Base-by-base conservation (phyloP, 2,329 filamentous ascomycete genomes). In the Immersiporthe knoxdaviesiana region DNA sequence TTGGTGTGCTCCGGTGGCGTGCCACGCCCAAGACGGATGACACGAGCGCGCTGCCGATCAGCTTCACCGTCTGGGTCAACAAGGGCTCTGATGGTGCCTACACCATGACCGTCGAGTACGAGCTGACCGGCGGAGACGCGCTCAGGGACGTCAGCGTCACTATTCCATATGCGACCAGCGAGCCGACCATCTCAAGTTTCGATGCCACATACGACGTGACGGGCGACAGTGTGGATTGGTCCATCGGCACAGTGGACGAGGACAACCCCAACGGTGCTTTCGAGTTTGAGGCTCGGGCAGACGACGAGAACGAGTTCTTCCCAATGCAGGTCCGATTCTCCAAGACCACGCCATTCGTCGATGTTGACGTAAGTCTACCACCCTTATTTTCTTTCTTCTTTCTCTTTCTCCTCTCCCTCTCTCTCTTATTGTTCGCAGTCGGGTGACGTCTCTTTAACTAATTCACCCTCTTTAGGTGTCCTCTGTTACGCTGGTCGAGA, bases 11-110 rank as follows among this genome's bases (percentile, higher is more conserved):
- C 78, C 90, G 95, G 79, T 99, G 96, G 96, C 92, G 94, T 76
- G 91, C 93, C 30, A 89, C 90, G 21, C 92, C 93, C 63, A 94
- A 93, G 81, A 85, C 87, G 2, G 94, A 97, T 74, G 93, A 97
- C 74, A 81, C 91, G 47, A 90, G 89, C 72, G 89, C 94, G 67
- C 90, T 97, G 50, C 96, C 96, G 10, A 96, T 99, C 76, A 96
- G 92, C 50, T 98, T 99, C 80, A 97, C 94, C 2, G 95, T 97
- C 50, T 99, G 96, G 96, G 93, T 97, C 71, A 97, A 97, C 81
- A 94, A 94, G 80, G 91, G 92, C 62, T 87, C 89, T 30, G 88
- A 91, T 61, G 89, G 90, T 77, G 94, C 91, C 76, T 97, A 91
- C 80, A 97, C 92, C 73, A 89, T 99, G 77, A 99, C 95, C 1